Evolutionary conservation across 2,329 filamentous ascomycete species (phyloP), one percentile per base, ranked within the genome.

Genomic region (Apiospora phragmitis): DNA sequence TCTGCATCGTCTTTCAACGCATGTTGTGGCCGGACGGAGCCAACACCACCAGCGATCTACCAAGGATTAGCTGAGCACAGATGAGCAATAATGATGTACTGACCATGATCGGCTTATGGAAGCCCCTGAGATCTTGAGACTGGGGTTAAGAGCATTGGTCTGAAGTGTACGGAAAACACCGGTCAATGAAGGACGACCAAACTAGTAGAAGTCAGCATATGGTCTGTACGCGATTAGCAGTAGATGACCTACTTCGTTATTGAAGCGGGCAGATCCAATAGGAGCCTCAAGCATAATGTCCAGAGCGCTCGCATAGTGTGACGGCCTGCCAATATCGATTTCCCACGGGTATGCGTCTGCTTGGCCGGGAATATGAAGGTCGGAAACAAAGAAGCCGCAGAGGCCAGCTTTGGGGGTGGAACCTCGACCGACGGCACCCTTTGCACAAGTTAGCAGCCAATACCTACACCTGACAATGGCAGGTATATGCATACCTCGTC

Each of bases 281-380:
- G 96, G 96, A 0, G 94, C 96, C 80, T 99, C 95, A 14, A 98
- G 86, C 95, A 99, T 98, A 76, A 99, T 98, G 79, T 98, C 95
- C 47, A 98, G 85, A 83, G 93, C 94, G 83, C 94, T 97, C 26
- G 96, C 95, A 78, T 97, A 96, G 82, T 99, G 96, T 62, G 90
- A 88, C 5, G 96, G 96, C 78, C 93, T 95, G 67, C 96, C 96
- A 70, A 97, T 89, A 77, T 98, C 93, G 42, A 93, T 84, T 81
- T 99, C 96, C 96, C 96, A 99, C 1, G 95, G 94, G 72, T 93
- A 99, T 1, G 95, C 94, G 72, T 93, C 90, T 72, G 86, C 87
- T 77, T 94, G 89, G 43, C 90, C 94, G 3, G 96, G 96, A 72
- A 99, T 97, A 71, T 94, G 85, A 45, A 99, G 89, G 76, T 98